Evolutionary conservation across 345 rosid species (phyloP).

Genomic region (Dipteronia dyeriana): DNA sequence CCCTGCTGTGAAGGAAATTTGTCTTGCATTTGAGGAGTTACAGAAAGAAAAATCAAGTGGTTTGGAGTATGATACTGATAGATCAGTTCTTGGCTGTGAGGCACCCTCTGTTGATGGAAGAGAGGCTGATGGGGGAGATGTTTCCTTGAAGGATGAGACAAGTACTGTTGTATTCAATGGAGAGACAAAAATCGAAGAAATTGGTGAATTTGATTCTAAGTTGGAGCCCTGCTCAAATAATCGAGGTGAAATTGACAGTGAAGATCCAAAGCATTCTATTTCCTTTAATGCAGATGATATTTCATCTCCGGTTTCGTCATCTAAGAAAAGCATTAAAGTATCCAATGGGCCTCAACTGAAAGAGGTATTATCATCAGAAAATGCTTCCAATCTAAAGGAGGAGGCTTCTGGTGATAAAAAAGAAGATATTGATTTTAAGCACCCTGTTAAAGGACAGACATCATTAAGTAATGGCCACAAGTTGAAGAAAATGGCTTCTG

Average conservation of each 20-base stretch:
- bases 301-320: constrained; percentile 38
- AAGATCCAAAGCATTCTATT: constrained; percentile 49
- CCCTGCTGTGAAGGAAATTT: constrained; percentile 87
- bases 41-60: constrained; percentile 50
- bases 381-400: constrained; percentile 33
- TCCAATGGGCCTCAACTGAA: constrained; percentile 37
- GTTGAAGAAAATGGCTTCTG: constrained; percentile 36
- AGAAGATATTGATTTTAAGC: constrained; percentile 30
- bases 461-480: constrained; percentile 43
- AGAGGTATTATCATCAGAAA: constrained; percentile 33
- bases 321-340: constrained; percentile 42
- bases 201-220: constrained; percentile 38
- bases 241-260: constrained; percentile 43
- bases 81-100: constrained; percentile 36
- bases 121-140: constrained; percentile 50
- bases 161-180: constrained; percentile 26
- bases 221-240: constrained; percentile 37
- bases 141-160: constrained; percentile 36
- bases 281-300: constrained; percentile 36
- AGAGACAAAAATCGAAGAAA: constrained; percentile 37
- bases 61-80: constrained; percentile 43
- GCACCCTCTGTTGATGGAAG: constrained; percentile 37
- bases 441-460: constrained; percentile 34
- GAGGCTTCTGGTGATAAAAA: constrained; percentile 42
- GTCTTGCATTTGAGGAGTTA: constrained; percentile 69